Evolutionary conservation across 148 eudicot species (phyloP).

Genomic region (Drosera capensis): DNA sequence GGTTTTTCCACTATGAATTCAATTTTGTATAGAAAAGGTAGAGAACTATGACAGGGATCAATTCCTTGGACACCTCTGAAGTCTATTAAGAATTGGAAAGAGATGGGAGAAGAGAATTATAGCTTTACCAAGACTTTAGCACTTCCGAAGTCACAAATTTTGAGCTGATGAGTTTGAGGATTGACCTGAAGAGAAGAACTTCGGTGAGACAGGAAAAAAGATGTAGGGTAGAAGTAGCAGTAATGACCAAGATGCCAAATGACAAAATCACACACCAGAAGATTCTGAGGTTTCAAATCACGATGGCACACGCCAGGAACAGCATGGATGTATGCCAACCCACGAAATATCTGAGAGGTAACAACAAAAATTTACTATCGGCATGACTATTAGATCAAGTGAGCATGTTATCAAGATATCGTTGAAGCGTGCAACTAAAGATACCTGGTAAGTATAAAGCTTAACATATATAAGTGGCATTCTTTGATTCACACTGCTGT

Average conservation of each 20-base stretch:
- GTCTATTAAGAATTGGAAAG: background rate
- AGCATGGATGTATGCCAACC: slow-evolving; percentile 63
- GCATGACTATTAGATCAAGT: background rate
- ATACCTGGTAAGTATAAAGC: slow-evolving; percentile 56
- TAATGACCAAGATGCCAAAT: background rate
- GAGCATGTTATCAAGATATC: background rate
- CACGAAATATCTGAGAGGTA: slow-evolving; percentile 54
- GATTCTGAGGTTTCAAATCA: slow-evolving; percentile 14
- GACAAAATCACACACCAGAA: slow-evolving; percentile 7
- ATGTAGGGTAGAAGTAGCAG: background rate
- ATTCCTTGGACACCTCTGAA: too few species aligned
- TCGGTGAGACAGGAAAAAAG: background rate
- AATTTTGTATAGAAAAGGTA: too few species aligned
- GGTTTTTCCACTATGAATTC: too few species aligned
- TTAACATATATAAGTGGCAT: slow-evolving; percentile 56
- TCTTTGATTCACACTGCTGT: slow-evolving; percentile 41
- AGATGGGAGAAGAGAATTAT: background rate
- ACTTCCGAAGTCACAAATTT: slow-evolving; percentile 90
- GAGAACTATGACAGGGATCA: background rate
- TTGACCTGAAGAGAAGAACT: slow-evolving; percentile 39
- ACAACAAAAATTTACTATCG: background rate
- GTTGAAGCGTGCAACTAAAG: background rate
- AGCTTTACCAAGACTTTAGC: slow-evolving; percentile 13
- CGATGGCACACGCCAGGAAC: slow-evolving; percentile 56
- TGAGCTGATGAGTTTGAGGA: slow-evolving; percentile 75